Evolutionary conservation across 371 early-diverging fungal species (phyloP), one percentile per base, ranked within the genome.

Genomic region (Fennellomyces sp.): DNA sequence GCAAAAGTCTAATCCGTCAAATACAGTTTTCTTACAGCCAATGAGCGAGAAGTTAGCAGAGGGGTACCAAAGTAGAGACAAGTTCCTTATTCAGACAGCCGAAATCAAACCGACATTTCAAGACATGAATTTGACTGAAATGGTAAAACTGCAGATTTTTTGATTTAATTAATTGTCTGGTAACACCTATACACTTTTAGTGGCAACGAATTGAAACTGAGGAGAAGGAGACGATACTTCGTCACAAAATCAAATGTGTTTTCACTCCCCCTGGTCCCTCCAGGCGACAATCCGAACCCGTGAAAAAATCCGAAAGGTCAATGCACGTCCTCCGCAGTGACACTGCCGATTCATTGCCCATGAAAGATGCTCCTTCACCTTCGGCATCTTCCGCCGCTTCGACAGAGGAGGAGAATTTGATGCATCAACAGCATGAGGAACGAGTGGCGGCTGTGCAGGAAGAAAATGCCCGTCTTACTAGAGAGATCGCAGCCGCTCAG

Each of bases 71-170:
- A 92, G 93, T 79, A 93, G 91, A 63, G 98, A 97, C 82, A 97
- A 97, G 77, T 97, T 97, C 69, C 74, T 96, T 54, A 89, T 97
- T 31, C 96, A 96, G 76, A 90, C 89, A 36, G 84, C 95, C 39
- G 76, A 79, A 55, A 86, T 94, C 48, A 80, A 87, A 15, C 75
- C 84, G 15, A 73, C 76, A 19, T 72, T 71, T 25, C 73, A 78
- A 49, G 30, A 35, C 25, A 30, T 65, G 48, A 12, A 36, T 23
- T 21, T 65, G 27, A 6, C 36, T 2, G 66, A 65, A 31, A 42
- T 65, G 57, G 66, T 65, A 65, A 47, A 26, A 6, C 27, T 10
- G 28, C 25, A 8, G 27, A 49, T 21, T 13, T 10, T 19, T 21
- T 2, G 13, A 27, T 5, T 48, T 15, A 15, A 26, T n/a, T 8